phyloP scores from a whole-genome alignment of 140 eudicot species.

The Erigeron philadelphicus region DNA sequence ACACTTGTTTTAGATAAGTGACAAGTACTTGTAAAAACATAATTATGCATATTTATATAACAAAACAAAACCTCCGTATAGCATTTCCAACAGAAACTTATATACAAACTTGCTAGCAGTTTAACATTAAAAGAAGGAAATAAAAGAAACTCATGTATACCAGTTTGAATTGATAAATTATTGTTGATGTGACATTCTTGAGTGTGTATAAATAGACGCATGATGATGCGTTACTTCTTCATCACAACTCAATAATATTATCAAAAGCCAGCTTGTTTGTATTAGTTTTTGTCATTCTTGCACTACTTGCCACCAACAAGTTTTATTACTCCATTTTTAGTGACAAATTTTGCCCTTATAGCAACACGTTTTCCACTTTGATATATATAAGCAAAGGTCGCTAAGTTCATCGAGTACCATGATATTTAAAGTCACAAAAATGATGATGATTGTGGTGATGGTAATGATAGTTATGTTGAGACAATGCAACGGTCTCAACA shows the following conservation, averaged over 20 bases:
- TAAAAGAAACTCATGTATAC: background rate
- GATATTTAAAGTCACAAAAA: constrained; percentile 1
- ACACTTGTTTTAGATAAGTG: no score
- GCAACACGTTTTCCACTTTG: background rate
- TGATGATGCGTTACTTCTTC: constrained; percentile 25
- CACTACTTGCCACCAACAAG: constrained; percentile 17
- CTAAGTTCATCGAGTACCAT: constrained; percentile 4
- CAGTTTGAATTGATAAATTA: background rate
- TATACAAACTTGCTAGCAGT: no score
- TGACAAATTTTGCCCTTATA: background rate
- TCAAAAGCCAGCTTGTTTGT: constrained; percentile 23
- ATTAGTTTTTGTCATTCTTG: constrained; percentile 13
- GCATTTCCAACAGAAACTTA: no score
- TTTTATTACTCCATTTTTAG: background rate
- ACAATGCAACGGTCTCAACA: constrained; percentile 44
- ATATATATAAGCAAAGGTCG: background rate
- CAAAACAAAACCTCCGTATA: no score
- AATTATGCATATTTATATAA: no score
- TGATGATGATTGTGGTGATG: background rate
- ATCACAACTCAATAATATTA: constrained; percentile 16
- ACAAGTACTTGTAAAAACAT: no score
- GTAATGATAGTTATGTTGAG: constrained; percentile 16
- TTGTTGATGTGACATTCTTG: constrained; percentile 29
- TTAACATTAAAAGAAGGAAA: no score
- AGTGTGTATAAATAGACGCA: constrained; percentile 22